Conservation (phyloP, 2,329 filamentous ascomycete genomes). For the Neonectria neomacrospora region DNA sequence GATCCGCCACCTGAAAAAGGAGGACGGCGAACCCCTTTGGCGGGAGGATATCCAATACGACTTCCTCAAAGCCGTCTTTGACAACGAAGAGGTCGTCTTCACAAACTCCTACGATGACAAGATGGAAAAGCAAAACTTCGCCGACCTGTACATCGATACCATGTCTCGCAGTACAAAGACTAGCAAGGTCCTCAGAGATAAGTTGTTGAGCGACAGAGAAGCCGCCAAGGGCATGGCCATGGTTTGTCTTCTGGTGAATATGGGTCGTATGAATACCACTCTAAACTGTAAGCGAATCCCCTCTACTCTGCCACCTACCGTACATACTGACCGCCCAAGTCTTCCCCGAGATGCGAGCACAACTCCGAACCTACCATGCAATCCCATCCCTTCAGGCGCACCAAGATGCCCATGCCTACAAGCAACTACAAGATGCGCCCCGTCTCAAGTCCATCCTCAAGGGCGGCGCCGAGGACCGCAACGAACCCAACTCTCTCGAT, state of each 20-base stretch:
- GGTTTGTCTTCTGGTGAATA: constrained; percentile 97
- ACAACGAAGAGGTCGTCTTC: constrained; percentile 80
- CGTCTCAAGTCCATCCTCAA: constrained; percentile 97
- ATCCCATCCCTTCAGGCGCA: constrained; percentile 96
- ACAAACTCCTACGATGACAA: constrained; percentile 85
- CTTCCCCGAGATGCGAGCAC: constrained; percentile 98
- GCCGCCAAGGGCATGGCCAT: constrained; percentile 99
- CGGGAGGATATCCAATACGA: constrained; percentile 89
- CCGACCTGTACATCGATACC: constrained; percentile 96
- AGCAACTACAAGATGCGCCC: constrained; percentile 96
- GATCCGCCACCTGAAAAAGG: constrained; percentile 87
- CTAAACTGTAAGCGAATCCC: constrained; percentile 79
- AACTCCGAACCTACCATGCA: constrained; percentile 96
- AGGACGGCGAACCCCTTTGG: constrained; percentile 89
- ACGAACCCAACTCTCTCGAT: constrained; percentile 85
- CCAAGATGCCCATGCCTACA: constrained; percentile 95
- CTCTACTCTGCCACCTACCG: not conserved
- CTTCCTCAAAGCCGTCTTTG: constrained; percentile 83
- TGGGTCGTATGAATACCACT: constrained; percentile 98
- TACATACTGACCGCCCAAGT: constrained; percentile 65
- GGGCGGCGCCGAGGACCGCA: constrained; percentile 89
- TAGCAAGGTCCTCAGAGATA: constrained; percentile 97
- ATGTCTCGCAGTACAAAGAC: constrained; percentile 99
- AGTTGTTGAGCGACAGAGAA: constrained; percentile 89
- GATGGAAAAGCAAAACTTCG: constrained; percentile 77